Conservation (phyloP, 2,329 filamentous ascomycete genomes). For the Aspergillus glaucus region DNA sequence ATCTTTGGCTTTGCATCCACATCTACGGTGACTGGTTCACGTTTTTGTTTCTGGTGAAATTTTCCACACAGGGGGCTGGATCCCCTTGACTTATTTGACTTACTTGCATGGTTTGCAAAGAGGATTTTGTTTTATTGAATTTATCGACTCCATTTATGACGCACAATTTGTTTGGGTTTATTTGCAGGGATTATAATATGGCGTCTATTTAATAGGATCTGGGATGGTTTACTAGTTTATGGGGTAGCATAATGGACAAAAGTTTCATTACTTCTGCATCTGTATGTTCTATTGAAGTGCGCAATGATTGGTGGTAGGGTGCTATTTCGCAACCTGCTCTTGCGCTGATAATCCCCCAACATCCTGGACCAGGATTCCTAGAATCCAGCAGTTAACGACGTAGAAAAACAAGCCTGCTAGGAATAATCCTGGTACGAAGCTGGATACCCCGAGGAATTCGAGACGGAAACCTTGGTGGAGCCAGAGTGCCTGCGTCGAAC, state of each 20-base stretch:
- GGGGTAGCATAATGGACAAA: background rate
- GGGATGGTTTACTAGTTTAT: background rate
- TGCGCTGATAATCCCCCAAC: constrained; percentile 24
- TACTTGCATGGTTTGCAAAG: background rate
- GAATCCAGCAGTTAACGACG: constrained; percentile 75
- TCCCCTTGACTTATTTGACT: background rate
- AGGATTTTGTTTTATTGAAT: background rate
- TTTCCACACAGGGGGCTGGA: background rate
- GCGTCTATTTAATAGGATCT: no score
- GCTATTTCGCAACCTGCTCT: background rate
- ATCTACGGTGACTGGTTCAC: background rate
- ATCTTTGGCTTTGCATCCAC: background rate
- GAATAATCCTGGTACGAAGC: constrained; percentile 82
- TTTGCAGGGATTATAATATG: no score
- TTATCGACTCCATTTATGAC: background rate
- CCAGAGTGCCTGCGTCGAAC: constrained; percentile 55
- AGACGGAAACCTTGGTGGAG: constrained; percentile 68
- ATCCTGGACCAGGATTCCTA: constrained; percentile 73
- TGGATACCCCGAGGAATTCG: constrained; percentile 74
- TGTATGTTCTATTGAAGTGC: background rate
- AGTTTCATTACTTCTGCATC: background rate
- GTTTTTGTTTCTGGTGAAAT: background rate
- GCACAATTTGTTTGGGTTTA: background rate
- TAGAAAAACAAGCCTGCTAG: constrained; percentile 72
- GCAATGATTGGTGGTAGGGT: no score